phyloP scores from a whole-genome alignment of 2,329 filamentous ascomycete species.

The Thielaviopsis punctulata region DNA sequence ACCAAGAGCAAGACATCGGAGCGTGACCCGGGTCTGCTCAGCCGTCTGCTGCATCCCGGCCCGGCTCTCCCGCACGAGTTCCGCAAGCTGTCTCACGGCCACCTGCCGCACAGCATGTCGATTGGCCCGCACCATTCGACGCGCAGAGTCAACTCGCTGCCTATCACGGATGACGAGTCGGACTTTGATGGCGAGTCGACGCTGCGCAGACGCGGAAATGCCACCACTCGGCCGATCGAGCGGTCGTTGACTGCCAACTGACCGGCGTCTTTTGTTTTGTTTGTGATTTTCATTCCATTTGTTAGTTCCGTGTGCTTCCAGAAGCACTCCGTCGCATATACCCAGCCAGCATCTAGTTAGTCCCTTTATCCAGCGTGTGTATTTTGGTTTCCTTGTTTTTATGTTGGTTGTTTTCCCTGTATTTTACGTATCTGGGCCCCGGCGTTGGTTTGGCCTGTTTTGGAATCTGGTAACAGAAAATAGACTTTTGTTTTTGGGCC shows the following conservation, averaged over 20 bases:
- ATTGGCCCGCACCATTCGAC: constrained; percentile 1
- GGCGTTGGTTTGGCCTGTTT: not conserved
- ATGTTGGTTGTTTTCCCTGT: no score
- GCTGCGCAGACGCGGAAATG: not conserved
- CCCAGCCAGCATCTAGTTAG: not conserved
- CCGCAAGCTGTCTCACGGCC: constrained; percentile 9
- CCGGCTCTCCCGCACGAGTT: constrained; percentile 22
- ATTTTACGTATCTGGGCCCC: no score
- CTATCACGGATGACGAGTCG: constrained; percentile 7
- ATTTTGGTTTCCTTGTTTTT: not conserved
- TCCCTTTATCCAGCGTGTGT: not conserved
- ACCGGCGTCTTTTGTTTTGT: not conserved
- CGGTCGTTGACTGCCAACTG: constrained; percentile 6
- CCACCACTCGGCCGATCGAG: not conserved
- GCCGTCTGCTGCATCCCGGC: constrained; percentile 31
- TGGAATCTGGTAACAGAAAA: no score
- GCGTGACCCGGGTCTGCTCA: constrained; percentile 27
- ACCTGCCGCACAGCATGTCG: constrained; percentile 6
- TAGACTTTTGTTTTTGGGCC: not conserved
- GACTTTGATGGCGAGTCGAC: not conserved
- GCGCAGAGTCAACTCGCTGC: constrained; percentile 5
- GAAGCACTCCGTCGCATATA: not conserved
- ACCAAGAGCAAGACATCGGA: constrained; percentile 13
- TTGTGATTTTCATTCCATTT: not conserved
- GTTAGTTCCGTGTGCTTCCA: not conserved